A percentile compares a stretch with the other conserved stretches of the same genome.
phyloP scores from a whole-genome alignment of 345 rosid genomes.

The Gossypium raimondii region DNA sequence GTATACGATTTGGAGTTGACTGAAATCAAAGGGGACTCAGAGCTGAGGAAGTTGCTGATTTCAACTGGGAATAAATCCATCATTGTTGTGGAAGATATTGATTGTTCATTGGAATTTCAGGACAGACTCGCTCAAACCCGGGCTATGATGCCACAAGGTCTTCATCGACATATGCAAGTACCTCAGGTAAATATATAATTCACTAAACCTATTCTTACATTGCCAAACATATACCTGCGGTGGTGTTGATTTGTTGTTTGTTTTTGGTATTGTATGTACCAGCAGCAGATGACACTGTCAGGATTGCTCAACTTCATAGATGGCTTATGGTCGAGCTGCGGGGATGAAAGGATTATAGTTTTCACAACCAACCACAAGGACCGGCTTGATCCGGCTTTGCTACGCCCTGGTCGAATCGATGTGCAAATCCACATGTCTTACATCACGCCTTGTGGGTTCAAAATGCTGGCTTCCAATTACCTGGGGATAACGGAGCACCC shows the following conservation, averaged over 20 bases:
- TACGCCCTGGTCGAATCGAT: conserved; percentile 27
- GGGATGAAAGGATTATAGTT: conserved; percentile 33
- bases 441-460: conserved; percentile 25
- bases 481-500: conserved; percentile 17
- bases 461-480: conserved; percentile 22
- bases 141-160: background rate
- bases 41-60: conserved; percentile 23
- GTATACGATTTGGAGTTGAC: conserved; percentile 32
- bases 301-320: conserved; percentile 30
- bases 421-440: conserved; percentile 26
- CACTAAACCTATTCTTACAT: background rate
- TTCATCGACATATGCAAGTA: background rate
- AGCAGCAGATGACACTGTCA: conserved; percentile 21
- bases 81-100: conserved; percentile 34
- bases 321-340: conserved; percentile 37
- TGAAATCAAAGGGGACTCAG: conserved; percentile 16
- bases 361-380: conserved; percentile 33
- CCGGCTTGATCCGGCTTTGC: conserved; percentile 25
- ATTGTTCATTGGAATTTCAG: conserved; percentile 28
- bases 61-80: conserved; percentile 28
- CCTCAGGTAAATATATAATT: conserved; percentile 7
- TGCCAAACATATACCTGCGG: no score
- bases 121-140: conserved; percentile 4
- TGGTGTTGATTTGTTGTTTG: no score
- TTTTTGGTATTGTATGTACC: no score